Evolutionary conservation across 371 early-diverging fungal species (phyloP).

Genomic region (Mucor piriformis): DNA sequence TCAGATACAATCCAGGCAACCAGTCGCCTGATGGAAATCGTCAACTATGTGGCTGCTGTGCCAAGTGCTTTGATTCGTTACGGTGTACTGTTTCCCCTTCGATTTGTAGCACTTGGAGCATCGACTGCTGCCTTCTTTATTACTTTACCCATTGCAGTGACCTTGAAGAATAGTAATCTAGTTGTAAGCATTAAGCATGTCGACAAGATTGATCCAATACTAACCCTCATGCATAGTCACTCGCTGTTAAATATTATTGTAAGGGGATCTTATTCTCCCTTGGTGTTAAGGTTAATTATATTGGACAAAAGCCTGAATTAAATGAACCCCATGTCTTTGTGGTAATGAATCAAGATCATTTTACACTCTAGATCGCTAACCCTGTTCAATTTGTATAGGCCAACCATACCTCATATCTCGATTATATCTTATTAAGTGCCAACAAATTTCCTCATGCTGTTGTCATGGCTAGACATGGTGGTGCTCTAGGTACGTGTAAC

Average conservation of each 20-base stretch:
- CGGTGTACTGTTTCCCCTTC: slow-evolving; percentile 38
- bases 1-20: slow-evolving; percentile 9
- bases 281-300: slow-evolving; percentile 60
- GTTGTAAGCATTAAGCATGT: slow-evolving; percentile 32
- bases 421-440: slow-evolving; percentile 76
- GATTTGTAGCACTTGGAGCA: slow-evolving; percentile 27
- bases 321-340: slow-evolving; percentile 70
- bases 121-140: slow-evolving; percentile 41
- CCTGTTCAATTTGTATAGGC: slow-evolving; percentile 23
- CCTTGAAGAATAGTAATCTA: slow-evolving; percentile 30
- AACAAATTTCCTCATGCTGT: slow-evolving; percentile 78
- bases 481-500: slow-evolving; percentile 32
- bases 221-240: slow-evolving; percentile 1
- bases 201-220: too few species aligned
- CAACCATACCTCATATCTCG: slow-evolving; percentile 86
- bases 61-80: slow-evolving; percentile 43
- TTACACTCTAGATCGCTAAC: too few species aligned
- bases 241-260: slow-evolving; percentile 62
- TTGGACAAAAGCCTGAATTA: slow-evolving; percentile 64
- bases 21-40: background rate
- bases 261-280: slow-evolving; percentile 64
- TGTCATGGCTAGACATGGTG: slow-evolving; percentile 71
- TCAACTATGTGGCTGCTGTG: slow-evolving; percentile 7
- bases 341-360: too few species aligned
- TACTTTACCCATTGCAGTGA: slow-evolving; percentile 37